phyloP scores from a whole-genome alignment of 2,329 filamentous ascomycete species.

The Pyricularia grisea region DNA sequence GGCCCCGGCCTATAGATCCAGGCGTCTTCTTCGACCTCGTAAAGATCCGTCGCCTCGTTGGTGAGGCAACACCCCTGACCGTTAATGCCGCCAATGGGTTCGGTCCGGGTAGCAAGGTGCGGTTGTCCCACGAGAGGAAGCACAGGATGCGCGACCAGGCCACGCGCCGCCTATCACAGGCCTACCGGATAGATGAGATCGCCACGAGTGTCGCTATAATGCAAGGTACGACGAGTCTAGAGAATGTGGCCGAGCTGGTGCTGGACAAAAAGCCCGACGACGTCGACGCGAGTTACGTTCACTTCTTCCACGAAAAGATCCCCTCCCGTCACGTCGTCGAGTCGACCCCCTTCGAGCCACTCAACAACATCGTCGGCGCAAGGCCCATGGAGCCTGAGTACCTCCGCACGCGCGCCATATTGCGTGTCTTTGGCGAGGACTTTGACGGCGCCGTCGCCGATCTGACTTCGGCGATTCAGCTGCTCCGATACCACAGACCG shows the following conservation, averaged over 20 bases:
- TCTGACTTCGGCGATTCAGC: slow-evolving; percentile 54
- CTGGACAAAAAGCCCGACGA: slow-evolving; percentile 60
- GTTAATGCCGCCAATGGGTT: slow-evolving; percentile 66
- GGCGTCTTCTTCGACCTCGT: slow-evolving; percentile 76
- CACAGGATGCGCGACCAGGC: slow-evolving; percentile 75
- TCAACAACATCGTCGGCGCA: slow-evolving; percentile 59
- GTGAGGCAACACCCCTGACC: slow-evolving; percentile 69
- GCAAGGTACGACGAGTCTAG: slow-evolving; percentile 68
- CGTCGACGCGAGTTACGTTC: slow-evolving; percentile 73
- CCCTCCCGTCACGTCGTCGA: slow-evolving; percentile 64
- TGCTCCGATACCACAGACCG: slow-evolving; percentile 41
- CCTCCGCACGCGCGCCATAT: slow-evolving; percentile 63
- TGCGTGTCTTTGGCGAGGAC: slow-evolving; percentile 68
- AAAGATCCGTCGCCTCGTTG: slow-evolving; percentile 71
- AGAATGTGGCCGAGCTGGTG: slow-evolving; percentile 66
- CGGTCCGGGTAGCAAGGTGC: slow-evolving; percentile 36
- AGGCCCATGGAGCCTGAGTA: slow-evolving; percentile 56
- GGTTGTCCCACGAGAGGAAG: slow-evolving; percentile 66
- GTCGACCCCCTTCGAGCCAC: slow-evolving; percentile 55
- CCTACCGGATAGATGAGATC: slow-evolving; percentile 75
- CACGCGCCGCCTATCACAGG: slow-evolving; percentile 65
- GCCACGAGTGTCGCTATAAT: slow-evolving; percentile 75
- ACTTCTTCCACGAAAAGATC: slow-evolving; percentile 89
- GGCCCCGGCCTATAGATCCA: slow-evolving; percentile 68
- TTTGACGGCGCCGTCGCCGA: slow-evolving; percentile 61